phyloP scores from a whole-genome alignment of 2,329 filamentous ascomycete genomes.

The Epichloe brachyelytri region DNA sequence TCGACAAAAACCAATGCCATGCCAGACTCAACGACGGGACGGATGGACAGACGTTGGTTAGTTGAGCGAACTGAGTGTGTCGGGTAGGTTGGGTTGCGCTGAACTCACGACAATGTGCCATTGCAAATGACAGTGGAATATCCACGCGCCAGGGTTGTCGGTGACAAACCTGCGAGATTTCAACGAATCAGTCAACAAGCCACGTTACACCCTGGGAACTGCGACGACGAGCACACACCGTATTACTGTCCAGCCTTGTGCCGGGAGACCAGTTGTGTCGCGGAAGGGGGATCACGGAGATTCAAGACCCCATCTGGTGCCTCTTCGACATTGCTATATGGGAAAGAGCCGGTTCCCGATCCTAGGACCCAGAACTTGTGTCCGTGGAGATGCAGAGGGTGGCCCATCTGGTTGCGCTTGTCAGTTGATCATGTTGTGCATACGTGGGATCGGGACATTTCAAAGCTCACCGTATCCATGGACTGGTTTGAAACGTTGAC shows the following conservation, averaged over 20 bases:
- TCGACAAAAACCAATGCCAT: slow-evolving; percentile 4
- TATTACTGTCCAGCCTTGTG: slow-evolving; percentile 1
- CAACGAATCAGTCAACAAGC: too few relatives aligned
- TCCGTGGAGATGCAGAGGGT: slow-evolving; percentile 3
- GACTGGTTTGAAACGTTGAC: slow-evolving; percentile 1
- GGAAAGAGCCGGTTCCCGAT: slow-evolving; percentile 1
- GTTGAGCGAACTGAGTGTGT: too few relatives aligned
- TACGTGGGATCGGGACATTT: too few relatives aligned
- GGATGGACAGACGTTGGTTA: too few relatives aligned
- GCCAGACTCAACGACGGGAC: not conserved
- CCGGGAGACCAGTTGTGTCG: slow-evolving; percentile 1
- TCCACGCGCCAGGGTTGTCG: slow-evolving; percentile 3
- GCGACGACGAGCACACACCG: not conserved
- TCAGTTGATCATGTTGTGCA: too few relatives aligned
- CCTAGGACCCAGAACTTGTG: slow-evolving; percentile 6
- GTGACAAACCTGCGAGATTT: not conserved
- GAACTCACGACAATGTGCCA: slow-evolving; percentile 3
- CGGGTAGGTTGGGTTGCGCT: too few relatives aligned
- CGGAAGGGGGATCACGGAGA: slow-evolving; percentile 1
- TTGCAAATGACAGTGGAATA: slow-evolving; percentile 5
- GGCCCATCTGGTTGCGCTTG: not conserved
- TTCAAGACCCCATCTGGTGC: slow-evolving; percentile 1
- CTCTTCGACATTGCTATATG: not conserved
- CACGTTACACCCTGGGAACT: not conserved
- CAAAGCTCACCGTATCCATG: slow-evolving; percentile 1